A percentile compares a stretch with the other conserved stretches of the same genome.
Evolutionary conservation across 192 early-diverging fungal genomes (phyloP).

Genomic region (Kickxella alabastrina): DNA sequence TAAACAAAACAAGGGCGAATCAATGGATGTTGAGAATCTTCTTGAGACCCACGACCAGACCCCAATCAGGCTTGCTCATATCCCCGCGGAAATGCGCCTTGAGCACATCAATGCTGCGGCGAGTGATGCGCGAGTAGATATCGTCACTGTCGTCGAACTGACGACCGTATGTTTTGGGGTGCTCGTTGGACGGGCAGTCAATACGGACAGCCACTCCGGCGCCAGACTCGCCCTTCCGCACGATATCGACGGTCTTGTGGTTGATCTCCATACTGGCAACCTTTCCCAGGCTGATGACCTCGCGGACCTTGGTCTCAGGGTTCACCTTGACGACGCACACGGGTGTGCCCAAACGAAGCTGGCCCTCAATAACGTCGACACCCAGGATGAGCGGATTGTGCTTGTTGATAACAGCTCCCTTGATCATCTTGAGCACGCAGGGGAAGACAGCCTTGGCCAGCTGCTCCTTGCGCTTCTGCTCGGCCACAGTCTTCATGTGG

Average conservation of each 20-base stretch:
- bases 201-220: slow-evolving; percentile 90
- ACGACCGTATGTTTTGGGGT: slow-evolving; percentile 85
- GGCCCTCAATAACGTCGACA: slow-evolving; percentile 91
- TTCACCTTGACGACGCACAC: slow-evolving; percentile 80
- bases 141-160: slow-evolving; percentile 85
- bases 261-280: slow-evolving; percentile 92
- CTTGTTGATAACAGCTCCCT: slow-evolving; percentile 90
- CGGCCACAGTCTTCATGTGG: slow-evolving; percentile 72
- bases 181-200: slow-evolving; percentile 78
- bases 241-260: slow-evolving; percentile 75
- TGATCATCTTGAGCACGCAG: slow-evolving; percentile 84
- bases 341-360: slow-evolving; percentile 84
- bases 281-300: slow-evolving; percentile 76
- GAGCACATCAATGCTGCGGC: slow-evolving; percentile 88
- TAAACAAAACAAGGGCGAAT: no score
- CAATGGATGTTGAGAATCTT: slow-evolving; percentile 54
- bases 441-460: slow-evolving; percentile 94
- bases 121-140: slow-evolving; percentile 77
- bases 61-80: slow-evolving; percentile 86
- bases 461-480: slow-evolving; percentile 83
- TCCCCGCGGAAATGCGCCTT: slow-evolving; percentile 94
- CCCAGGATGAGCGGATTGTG: slow-evolving; percentile 92
- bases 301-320: slow-evolving; percentile 66
- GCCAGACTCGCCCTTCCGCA: slow-evolving; percentile 76
- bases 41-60: slow-evolving; percentile 75